A percentile compares a stretch with the other conserved stretches of the same genome.
These are phyloP conservation scores for Lobosporangium transversale DNA, from an alignment of 192 early-diverging fungal species.

Conservation along the genomic window DNA sequence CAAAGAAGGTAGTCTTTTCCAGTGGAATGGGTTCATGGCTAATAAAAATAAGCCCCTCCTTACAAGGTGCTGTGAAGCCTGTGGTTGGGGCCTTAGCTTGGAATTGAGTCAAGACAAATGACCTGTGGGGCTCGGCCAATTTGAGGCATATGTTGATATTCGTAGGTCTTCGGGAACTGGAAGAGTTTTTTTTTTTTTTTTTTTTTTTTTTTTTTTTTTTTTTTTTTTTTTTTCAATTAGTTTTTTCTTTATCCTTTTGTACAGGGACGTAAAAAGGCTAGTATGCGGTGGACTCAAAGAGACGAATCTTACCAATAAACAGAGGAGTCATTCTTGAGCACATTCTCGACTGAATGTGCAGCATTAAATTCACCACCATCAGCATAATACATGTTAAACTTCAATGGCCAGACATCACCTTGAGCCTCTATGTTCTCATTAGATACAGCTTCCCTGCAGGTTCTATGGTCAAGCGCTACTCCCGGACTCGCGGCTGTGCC, in stretches of 20 bases:
- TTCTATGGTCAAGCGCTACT: no score
- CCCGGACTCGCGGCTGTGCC: no score
- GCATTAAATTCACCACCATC: constrained; percentile 52
- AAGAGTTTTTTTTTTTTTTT: no score
- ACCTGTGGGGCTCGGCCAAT: constrained; percentile 29
- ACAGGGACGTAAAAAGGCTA: no score
- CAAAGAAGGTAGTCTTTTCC: constrained; percentile 43
- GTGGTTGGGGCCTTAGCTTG: constrained; percentile 58
- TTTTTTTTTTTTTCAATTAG: no score
- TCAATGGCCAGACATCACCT: constrained; percentile 43
- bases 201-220: no score
- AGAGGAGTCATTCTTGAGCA: constrained; percentile 54
- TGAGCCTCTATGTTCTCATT: neutral
- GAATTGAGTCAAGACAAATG: constrained; percentile 57
- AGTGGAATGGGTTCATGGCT: constrained; percentile 59
- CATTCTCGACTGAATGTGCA: constrained; percentile 55
- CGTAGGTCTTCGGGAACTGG: constrained; percentile 45
- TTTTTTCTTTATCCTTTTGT: no score
- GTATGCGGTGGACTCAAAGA: no score
- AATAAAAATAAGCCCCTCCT: constrained; percentile 65
- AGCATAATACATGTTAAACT: constrained; percentile 45
- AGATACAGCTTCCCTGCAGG: constrained; percentile 14
- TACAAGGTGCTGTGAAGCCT: constrained; percentile 67
- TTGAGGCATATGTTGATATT: constrained; percentile 55
- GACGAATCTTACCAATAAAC: constrained; percentile 60